Evolutionary conservation across 2,329 filamentous ascomycete species (phyloP).

Genomic region (Alternaria novae-zelandiae): DNA sequence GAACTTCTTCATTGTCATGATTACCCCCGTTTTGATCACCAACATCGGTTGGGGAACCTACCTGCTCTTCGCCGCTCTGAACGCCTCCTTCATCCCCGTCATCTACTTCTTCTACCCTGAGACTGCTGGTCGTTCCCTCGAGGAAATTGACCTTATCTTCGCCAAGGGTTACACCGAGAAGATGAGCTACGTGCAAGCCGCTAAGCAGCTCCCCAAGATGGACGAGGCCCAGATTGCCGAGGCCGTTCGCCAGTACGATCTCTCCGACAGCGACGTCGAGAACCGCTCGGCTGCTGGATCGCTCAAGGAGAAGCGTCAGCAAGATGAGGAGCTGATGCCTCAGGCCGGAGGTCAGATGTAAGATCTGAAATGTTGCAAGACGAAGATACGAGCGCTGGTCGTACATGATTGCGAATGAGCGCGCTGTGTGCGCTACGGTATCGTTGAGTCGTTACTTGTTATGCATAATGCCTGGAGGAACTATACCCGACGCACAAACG

Average conservation of each 20-base stretch:
- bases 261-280: conserved; percentile 41
- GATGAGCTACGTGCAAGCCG: conserved; percentile 47
- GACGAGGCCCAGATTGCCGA: conserved; percentile 43
- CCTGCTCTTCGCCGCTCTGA: conserved; percentile 60
- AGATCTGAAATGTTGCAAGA: background rate
- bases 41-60: conserved; percentile 51
- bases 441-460: conserved; percentile 20
- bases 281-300: conserved; percentile 31
- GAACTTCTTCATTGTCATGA: conserved; percentile 56
- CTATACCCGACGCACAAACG: conserved; percentile 38
- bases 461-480: conserved; percentile 17
- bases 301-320: conserved; percentile 32
- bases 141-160: conserved; percentile 61
- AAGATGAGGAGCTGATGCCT: conserved; percentile 29
- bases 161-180: conserved; percentile 46
- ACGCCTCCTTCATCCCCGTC: conserved; percentile 59
- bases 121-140: conserved; percentile 57
- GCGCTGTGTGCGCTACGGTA: conserved; percentile 19
- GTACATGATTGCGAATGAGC: conserved; percentile 14
- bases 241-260: conserved; percentile 43
- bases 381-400: conserved; percentile 21
- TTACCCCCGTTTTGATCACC: conserved; percentile 49
- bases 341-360: conserved; percentile 20
- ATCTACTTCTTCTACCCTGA: conserved; percentile 65
- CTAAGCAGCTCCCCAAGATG: conserved; percentile 45